These are phyloP conservation scores for Drosera capensis DNA, from an alignment of 148 eudicot genomes.

Conservation along the genomic window DNA sequence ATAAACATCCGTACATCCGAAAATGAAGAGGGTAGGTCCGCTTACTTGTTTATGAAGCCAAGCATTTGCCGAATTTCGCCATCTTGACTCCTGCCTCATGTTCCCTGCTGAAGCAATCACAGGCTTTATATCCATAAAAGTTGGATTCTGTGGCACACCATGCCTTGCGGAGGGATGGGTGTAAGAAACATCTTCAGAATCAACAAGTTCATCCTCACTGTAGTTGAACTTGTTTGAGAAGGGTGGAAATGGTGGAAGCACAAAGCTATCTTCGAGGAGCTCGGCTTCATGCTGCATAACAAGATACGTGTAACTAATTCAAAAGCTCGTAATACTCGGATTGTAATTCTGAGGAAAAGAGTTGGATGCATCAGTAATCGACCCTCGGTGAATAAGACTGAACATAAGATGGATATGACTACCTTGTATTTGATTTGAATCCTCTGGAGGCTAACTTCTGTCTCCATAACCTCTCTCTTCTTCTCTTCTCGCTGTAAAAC, in stretches of 20 bases:
- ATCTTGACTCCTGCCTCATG: slow-evolving; percentile 43
- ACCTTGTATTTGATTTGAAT: slow-evolving; percentile 90
- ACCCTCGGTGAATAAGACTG: background rate
- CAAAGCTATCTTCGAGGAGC: slow-evolving; percentile 77
- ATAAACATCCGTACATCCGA: too few relatives aligned
- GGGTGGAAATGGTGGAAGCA: slow-evolving; percentile 52
- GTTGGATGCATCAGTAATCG: too few relatives aligned
- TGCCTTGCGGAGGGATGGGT: slow-evolving; percentile 28
- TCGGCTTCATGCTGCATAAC: slow-evolving; percentile 69
- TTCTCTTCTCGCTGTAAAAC: slow-evolving; percentile 80
- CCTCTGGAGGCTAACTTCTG: slow-evolving; percentile 87
- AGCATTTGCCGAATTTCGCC: slow-evolving; percentile 31
- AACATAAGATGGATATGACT: slow-evolving; percentile 6
- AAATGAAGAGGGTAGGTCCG: too few relatives aligned
- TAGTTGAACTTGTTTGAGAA: slow-evolving; percentile 60
- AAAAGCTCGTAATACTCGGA: background rate
- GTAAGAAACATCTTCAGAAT: slow-evolving; percentile 60
- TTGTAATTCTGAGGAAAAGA: background rate
- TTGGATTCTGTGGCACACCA: slow-evolving; percentile 23
- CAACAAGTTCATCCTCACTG: slow-evolving; percentile 84
- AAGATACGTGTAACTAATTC: background rate
- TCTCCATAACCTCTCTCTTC: slow-evolving; percentile 84
- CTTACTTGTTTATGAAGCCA: slow-evolving; percentile 81
- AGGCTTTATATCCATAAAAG: slow-evolving; percentile 35
- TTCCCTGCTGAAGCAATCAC: slow-evolving; percentile 31